Conservation (phyloP, 164 flowering plant species). For the Nymphaea thermarum region DNA sequence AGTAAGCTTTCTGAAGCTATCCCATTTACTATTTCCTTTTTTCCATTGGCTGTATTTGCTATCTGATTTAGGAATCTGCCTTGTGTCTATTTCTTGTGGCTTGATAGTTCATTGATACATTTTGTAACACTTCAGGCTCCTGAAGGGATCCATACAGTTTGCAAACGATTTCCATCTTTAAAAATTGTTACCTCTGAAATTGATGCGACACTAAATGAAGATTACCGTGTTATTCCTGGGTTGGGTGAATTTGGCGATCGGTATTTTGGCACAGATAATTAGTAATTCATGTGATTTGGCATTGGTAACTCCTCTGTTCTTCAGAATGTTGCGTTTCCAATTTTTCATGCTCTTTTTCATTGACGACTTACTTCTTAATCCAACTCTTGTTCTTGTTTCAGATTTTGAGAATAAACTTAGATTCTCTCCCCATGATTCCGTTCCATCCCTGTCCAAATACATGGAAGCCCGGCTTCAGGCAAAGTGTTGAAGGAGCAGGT, state of each 20-base stretch:
- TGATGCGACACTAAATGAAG: constrained; percentile 66
- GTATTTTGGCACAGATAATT: constrained; percentile 92
- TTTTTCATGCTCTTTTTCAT: too few species aligned
- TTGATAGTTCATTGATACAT: background rate
- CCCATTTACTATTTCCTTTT: background rate
- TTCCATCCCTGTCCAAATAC: too few species aligned
- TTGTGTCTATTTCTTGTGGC: too few species aligned
- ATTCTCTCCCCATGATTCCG: too few species aligned
- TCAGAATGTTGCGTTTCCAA: too few species aligned
- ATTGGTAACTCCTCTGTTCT: background rate
- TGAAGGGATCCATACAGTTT: constrained; percentile 89
- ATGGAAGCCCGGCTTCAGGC: too few species aligned
- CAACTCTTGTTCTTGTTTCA: too few species aligned
- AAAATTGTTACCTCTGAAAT: constrained; percentile 91
- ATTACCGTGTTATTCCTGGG: constrained; percentile 85
- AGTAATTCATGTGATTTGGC: constrained; percentile 8
- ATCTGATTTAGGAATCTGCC: too few species aligned
- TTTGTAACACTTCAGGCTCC: constrained; percentile 46
- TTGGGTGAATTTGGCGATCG: constrained; percentile 98
- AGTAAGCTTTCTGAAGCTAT: constrained; percentile 25
- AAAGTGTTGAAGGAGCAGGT: too few species aligned
- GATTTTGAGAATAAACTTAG: too few species aligned
- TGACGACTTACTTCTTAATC: too few species aligned
- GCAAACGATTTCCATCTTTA: constrained; percentile 69
- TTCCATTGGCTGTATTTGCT: too few species aligned